Conservation (phyloP, 768 basidiomycete species). For the Lyophyllum atratum region DNA sequence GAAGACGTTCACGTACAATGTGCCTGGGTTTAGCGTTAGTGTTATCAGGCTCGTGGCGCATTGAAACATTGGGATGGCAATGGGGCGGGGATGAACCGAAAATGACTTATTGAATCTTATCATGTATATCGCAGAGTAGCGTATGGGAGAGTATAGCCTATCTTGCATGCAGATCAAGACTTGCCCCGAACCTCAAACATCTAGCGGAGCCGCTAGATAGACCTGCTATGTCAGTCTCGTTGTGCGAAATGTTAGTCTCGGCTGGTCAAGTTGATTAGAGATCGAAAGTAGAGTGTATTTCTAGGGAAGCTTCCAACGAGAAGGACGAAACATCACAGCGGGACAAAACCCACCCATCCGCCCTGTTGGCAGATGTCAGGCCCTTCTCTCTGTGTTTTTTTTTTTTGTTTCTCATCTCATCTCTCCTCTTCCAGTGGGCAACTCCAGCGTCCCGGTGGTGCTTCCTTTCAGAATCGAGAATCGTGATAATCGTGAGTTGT, state of each 20-base stretch:
- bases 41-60: constrained; percentile 37
- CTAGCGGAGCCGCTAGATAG: too few relatives aligned
- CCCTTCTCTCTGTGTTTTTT: neutral
- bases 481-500: neutral
- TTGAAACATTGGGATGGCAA: constrained; percentile 1
- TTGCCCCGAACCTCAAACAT: too few relatives aligned
- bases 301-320: too few relatives aligned
- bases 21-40: constrained; percentile 46
- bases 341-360: neutral
- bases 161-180: too few relatives aligned
- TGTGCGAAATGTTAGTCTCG: too few relatives aligned
- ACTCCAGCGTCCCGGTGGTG: neutral
- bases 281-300: too few relatives aligned
- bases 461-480: neutral
- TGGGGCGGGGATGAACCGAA: neutral
- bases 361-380: neutral
- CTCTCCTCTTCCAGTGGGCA: neutral
- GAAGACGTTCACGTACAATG: constrained; percentile 54
- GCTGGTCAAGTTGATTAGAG: too few relatives aligned
- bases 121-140: neutral
- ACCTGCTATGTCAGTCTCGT: too few relatives aligned
- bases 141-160: too few relatives aligned
- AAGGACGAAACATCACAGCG: too few relatives aligned
- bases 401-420: neutral
- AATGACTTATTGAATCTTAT: neutral